Evolutionary conservation across 768 basidiomycete species (phyloP), one percentile per base, ranked within the genome.

Genomic region (Mycena epipterygia): DNA sequence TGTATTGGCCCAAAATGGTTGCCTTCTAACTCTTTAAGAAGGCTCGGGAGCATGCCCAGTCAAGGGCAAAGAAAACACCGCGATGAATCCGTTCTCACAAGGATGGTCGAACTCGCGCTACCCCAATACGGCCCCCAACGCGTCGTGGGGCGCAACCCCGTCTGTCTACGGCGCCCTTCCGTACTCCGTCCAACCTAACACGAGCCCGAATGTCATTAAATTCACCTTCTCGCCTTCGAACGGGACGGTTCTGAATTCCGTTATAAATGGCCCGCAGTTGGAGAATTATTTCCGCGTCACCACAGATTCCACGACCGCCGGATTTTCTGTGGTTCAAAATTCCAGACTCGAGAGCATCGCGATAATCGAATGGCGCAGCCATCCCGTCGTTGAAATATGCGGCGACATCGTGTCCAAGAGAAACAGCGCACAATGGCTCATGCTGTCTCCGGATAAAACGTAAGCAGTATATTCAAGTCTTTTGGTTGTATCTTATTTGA

Each of bases 231-330:
- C 77, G 37, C 67, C 79, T 27, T 73, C 81, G 65, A 80, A 74
- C 57, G 76, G 78, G 19, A 81, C 79, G 17, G 72, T 85, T 9
- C 74, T 86, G 41, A 81, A 85, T 71, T 84, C 79, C 64, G 72
- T 64, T 39, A 79, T 86, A 53, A 63, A 81, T 52, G 84, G 83
- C 2, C 81, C 86, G 0, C 79, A 79, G 68, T 74, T 75, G 32
- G 80, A 81, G 73, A 79, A 80, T 17, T 77, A 74, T n/a, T 85
- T 84, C 75, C 81, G 80, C 61, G 53, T 86, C 70, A 78, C 72
- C 27, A 84, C 84, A n/a, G 79, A 80, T 63, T 61, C 80, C 27
- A 75, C 76, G 14, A 72, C 74, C 3, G 77, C 79, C 23, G 79
- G 77, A 1, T 77, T 78, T 64, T 84, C 84, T 11, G 59, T 84